Evolutionary conservation across 768 basidiomycete species (phyloP).

Genomic region (Suillus spraguei): DNA sequence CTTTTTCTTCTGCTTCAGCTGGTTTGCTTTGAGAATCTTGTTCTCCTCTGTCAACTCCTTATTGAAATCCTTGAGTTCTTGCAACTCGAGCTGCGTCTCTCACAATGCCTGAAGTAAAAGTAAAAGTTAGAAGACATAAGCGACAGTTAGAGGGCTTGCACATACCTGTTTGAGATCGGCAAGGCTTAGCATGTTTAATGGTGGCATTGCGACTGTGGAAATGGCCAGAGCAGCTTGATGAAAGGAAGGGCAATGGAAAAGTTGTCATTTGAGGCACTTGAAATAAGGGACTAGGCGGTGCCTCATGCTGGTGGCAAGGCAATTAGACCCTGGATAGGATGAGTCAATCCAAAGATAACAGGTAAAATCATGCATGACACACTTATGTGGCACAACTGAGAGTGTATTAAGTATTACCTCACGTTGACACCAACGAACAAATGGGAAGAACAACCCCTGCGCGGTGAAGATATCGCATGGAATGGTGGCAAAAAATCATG

Average conservation of each 20-base stretch:
- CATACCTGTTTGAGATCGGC: background rate
- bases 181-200: background rate
- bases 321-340: background rate
- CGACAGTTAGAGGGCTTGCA: background rate
- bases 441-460: no score
- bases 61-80: background rate
- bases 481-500: no score
- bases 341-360: background rate
- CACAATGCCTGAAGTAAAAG: background rate
- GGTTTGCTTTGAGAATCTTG: slow-evolving; percentile 5
- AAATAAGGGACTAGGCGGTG: background rate
- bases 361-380: background rate
- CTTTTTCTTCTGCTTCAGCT: slow-evolving; percentile 6
- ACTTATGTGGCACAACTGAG: background rate
- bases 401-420: background rate
- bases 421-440: background rate
- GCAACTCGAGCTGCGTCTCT: background rate
- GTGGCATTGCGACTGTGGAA: background rate
- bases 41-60: slow-evolving; percentile 13
- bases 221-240: background rate
- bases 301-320: background rate
- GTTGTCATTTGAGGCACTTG: background rate
- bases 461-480: slow-evolving; percentile 29
- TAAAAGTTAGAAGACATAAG: background rate
- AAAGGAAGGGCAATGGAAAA: background rate